Percentiles rank a stretch among this genome's conserved stretches.
These are phyloP conservation scores for Mortierella sp. DNA, from an alignment of 371 early-diverging fungal genomes.

Conservation along the genomic window DNA sequence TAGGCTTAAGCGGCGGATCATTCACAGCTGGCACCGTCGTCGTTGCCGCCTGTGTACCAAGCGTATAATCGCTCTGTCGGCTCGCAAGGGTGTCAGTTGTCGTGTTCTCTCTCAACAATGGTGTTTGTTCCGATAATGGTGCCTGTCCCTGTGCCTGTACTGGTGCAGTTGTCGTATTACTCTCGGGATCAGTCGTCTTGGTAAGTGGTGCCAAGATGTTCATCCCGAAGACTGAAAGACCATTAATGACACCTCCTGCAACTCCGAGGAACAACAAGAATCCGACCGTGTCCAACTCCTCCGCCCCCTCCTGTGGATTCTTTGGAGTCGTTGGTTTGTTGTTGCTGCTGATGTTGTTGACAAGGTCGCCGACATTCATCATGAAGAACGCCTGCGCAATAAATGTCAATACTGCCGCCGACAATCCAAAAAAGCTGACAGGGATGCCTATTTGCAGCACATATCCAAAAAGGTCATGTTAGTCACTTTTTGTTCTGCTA, in stretches of 20 bases:
- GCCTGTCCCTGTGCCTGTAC: neutral
- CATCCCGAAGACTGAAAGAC: conserved; percentile 25
- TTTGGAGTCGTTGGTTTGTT: neutral
- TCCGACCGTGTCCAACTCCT: conserved; percentile 32
- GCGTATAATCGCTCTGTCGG: neutral
- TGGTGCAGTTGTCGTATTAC: neutral
- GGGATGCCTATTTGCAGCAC: conserved; percentile 28
- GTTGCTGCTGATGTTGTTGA: neutral
- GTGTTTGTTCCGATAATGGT: conserved; percentile 20
- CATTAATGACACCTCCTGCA: conserved; percentile 33
- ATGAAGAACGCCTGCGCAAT: conserved; percentile 38
- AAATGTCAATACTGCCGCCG: conserved; percentile 35
- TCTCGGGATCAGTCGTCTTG: neutral
- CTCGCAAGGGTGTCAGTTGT: neutral
- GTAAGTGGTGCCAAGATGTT: conserved; percentile 19
- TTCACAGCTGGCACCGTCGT: neutral
- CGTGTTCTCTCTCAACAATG: conserved; percentile 16
- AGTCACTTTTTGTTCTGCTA: neutral
- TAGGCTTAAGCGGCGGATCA: neutral
- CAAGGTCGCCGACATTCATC: neutral
- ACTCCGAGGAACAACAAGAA: conserved; percentile 44
- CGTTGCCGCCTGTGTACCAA: neutral
- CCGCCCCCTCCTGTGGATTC: neutral
- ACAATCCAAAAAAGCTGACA: conserved; percentile 50
- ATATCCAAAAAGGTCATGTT: neutral